Percentiles rank a stretch among this genome's conserved stretches.
These are phyloP conservation scores for Neurospora crassa DNA, from an alignment of 2,329 filamentous ascomycete genomes.

Conservation along the genomic window DNA sequence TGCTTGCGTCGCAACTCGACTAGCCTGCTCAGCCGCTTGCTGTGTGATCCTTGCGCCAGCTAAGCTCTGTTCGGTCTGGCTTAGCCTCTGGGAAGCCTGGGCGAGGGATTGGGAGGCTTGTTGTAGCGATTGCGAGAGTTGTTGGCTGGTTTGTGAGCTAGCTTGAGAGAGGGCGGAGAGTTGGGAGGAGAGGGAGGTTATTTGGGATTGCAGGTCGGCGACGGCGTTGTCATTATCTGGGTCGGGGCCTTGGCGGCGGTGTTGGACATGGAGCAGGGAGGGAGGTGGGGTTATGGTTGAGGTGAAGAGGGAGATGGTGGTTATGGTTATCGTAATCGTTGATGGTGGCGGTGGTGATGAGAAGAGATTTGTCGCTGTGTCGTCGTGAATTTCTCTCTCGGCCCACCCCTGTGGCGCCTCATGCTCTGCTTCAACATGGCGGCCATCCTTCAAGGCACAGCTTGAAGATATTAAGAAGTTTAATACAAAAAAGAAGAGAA, in stretches of 20 bases:
- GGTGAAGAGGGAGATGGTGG: background rate
- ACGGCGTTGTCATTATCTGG: slow-evolving; percentile 17
- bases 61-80: slow-evolving; percentile 15
- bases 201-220: slow-evolving; percentile 1
- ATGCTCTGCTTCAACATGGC: background rate
- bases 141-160: slow-evolving; percentile 24
- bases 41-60: slow-evolving; percentile 12
- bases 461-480: background rate
- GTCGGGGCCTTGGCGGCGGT: slow-evolving; percentile 12
- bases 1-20: slow-evolving; percentile 9
- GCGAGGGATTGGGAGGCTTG: slow-evolving; percentile 23
- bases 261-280: background rate
- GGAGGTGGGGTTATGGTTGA: slow-evolving; percentile 19
- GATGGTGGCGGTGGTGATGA: background rate
- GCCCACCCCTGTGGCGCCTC: background rate
- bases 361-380: background rate
- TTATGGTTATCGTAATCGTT: background rate
- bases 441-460: background rate
- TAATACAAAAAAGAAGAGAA: background rate
- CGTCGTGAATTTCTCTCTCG: background rate
- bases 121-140: slow-evolving; percentile 23
- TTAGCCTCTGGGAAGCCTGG: slow-evolving; percentile 20
- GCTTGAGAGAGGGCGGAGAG: slow-evolving; percentile 22
- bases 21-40: slow-evolving; percentile 17
- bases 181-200: slow-evolving; percentile 23